A percentile compares a stretch with the other conserved stretches of the same genome.
phyloP scores from a whole-genome alignment of 192 early-diverging fungal genomes.

The Rhizophagus clarus region DNA sequence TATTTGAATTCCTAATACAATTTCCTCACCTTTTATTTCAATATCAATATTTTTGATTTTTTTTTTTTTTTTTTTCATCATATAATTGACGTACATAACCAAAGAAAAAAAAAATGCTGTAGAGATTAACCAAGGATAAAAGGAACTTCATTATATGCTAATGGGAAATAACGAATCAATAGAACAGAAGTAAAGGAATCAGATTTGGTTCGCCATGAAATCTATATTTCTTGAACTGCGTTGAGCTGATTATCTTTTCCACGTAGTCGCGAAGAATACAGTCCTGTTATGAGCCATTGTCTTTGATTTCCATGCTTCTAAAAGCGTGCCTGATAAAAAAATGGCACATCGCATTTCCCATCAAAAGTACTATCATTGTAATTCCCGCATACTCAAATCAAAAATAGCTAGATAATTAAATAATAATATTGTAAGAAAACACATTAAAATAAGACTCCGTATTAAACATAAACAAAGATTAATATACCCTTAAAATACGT shows the following conservation, averaged over 20 bases:
- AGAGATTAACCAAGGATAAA: background rate
- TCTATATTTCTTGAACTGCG: background rate
- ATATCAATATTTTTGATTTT: background rate
- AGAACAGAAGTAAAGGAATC: background rate
- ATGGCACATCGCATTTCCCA: background rate
- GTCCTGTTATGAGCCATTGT: background rate
- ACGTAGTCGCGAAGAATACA: background rate
- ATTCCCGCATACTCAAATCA: background rate
- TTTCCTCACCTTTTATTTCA: conserved; percentile 1
- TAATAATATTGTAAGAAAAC: background rate
- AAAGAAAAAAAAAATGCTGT: conserved; percentile 9
- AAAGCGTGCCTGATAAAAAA: conserved; percentile 1
- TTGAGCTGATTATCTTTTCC: background rate
- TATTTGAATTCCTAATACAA: background rate
- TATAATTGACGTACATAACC: background rate
- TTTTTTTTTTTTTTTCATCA: background rate
- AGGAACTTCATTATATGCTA: background rate
- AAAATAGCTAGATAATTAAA: background rate
- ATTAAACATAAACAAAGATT: background rate
- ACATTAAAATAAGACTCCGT: background rate
- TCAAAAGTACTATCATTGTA: background rate
- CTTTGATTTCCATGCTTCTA: background rate
- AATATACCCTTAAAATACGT: background rate
- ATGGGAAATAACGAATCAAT: background rate
- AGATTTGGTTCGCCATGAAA: background rate